Evolutionary conservation across 176 grass and related monocot species (phyloP).

Genomic region (Aegilops bicornis): DNA sequence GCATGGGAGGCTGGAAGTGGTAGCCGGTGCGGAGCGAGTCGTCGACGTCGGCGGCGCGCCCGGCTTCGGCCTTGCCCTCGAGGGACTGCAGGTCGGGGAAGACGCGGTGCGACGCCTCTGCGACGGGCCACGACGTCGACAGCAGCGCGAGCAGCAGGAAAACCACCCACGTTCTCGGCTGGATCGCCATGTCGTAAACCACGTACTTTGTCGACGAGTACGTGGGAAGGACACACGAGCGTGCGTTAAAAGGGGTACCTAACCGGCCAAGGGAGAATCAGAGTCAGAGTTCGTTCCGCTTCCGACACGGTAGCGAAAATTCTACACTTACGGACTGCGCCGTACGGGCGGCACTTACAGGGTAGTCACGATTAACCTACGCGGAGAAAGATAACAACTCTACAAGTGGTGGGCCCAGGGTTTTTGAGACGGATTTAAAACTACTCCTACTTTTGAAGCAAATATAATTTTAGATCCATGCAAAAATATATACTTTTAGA

Average conservation of each 20-base stretch:
- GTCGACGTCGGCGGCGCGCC: not conserved
- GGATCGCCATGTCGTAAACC: conserved; percentile 19
- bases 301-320: not conserved
- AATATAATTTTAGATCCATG: too few relatives aligned
- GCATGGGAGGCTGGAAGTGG: conserved; percentile 69
- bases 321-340: too few relatives aligned
- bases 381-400: too few relatives aligned
- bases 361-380: too few relatives aligned
- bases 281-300: not conserved
- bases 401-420: too few relatives aligned
- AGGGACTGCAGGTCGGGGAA: conserved; percentile 15
- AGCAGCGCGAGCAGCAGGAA: conserved; percentile 26
- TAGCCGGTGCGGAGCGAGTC: conserved; percentile 44
- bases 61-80: not conserved
- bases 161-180: not conserved
- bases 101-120: conserved; percentile 31
- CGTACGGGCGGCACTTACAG: too few relatives aligned
- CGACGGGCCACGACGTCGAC: not conserved
- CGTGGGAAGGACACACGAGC: not conserved
- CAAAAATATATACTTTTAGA: too few relatives aligned
- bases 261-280: not conserved
- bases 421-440: too few relatives aligned
- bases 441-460: too few relatives aligned
- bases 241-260: not conserved
- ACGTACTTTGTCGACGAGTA: not conserved